Conservation (phyloP, 352 stramenopile genomes). For the Phytophthora citrophthora region DNA sequence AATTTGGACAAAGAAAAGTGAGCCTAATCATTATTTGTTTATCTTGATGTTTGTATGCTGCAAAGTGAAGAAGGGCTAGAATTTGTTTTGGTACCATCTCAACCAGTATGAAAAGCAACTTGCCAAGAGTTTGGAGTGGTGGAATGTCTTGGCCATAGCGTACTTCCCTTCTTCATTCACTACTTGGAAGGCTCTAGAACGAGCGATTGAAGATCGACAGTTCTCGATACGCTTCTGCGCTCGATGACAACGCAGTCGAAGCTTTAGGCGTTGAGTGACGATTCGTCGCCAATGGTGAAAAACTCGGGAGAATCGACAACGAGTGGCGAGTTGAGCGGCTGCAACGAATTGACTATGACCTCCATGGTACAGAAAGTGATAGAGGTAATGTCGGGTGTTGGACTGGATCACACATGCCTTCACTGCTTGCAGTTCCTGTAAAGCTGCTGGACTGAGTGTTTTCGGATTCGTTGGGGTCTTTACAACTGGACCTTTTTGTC, state of each 20-base stretch:
- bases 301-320: constrained; percentile 16
- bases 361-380: constrained; percentile 17
- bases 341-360: constrained; percentile 27
- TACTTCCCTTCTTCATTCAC: constrained; percentile 52
- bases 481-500: background rate
- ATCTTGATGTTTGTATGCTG: constrained; percentile 2
- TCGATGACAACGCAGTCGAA: constrained; percentile 21
- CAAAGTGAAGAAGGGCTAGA: constrained; percentile 1
- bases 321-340: constrained; percentile 19
- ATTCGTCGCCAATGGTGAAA: constrained; percentile 25
- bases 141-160: constrained; percentile 50
- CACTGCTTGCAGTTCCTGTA: constrained; percentile 25
- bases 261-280: constrained; percentile 14
- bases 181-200: constrained; percentile 17
- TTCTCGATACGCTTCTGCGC: constrained; percentile 14
- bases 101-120: constrained; percentile 31
- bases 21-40: background rate
- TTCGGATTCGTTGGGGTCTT: constrained; percentile 4
- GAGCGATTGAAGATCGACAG: constrained; percentile 4
- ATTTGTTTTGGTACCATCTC: constrained; percentile 7
- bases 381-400: constrained; percentile 32
- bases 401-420: constrained; percentile 33
- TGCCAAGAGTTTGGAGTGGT: constrained; percentile 35
- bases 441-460: constrained; percentile 15
- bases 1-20: background rate